phyloP scores from a whole-genome alignment of 2,329 filamentous ascomycete genomes.

The Sordariomycetes sp. region DNA sequence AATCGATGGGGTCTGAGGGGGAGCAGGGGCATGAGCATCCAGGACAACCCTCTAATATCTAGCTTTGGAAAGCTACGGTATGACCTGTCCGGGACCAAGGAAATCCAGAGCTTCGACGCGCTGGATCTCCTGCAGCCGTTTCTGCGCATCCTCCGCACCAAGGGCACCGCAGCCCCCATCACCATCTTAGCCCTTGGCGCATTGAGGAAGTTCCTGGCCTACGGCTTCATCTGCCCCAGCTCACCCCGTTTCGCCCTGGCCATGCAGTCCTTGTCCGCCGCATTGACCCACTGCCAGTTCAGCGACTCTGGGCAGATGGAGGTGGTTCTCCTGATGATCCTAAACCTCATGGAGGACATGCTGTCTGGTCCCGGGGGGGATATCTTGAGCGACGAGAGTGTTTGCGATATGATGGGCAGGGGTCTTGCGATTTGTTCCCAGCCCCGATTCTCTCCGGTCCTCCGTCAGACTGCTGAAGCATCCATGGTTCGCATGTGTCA shows the following conservation, averaged over 20 bases:
- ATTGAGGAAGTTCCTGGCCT: conserved; percentile 92
- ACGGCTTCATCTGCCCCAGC: conserved; percentile 74
- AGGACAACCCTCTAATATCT: conserved; percentile 93
- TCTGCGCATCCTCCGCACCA: conserved; percentile 90
- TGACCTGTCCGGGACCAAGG: conserved; percentile 79
- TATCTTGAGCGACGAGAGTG: conserved; percentile 92
- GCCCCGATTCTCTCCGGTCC: conserved; percentile 76
- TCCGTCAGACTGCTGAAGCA: conserved; percentile 86
- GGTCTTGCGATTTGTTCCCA: conserved; percentile 96
- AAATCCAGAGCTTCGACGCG: conserved; percentile 82
- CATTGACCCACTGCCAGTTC: conserved; percentile 95
- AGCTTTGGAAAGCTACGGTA: conserved; percentile 84
- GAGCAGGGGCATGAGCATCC: conserved; percentile 93
- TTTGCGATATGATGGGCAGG: conserved; percentile 99
- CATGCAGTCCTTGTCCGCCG: conserved; percentile 89
- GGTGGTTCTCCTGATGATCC: conserved; percentile 84
- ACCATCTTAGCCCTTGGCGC: conserved; percentile 90
- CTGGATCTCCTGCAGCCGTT: conserved; percentile 86
- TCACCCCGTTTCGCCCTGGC: conserved; percentile 84
- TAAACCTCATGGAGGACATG: conserved; percentile 98
- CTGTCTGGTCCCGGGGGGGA: conserved; percentile 87
- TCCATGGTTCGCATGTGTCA: conserved; percentile 99
- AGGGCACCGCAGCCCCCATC: conserved; percentile 90
- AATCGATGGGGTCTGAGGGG: conserved; percentile 90
- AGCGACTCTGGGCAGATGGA: conserved; percentile 93